Percentiles rank a stretch among this genome's conserved stretches.
Conservation (phyloP, 371 early-diverging fungal genomes). For the Rhizopus arrhizus region DNA sequence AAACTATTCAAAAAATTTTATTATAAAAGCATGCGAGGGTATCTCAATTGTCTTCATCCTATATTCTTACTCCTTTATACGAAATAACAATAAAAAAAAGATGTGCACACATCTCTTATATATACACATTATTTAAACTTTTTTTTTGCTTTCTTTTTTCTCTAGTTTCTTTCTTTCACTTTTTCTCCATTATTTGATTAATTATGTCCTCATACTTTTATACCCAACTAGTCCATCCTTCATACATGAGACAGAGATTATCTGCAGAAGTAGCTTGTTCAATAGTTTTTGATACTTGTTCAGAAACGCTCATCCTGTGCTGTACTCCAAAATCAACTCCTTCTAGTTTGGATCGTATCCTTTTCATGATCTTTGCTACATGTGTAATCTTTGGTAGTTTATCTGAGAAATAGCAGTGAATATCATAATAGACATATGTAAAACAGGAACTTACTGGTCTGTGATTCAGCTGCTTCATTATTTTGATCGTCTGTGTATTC, state of each 20-base stretch:
- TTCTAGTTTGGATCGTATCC: conserved; percentile 70
- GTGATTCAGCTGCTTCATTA: conserved; percentile 2
- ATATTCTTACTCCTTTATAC: too few species aligned
- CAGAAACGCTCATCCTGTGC: conserved; percentile 58
- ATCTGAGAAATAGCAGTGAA: background rate
- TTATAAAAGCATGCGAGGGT: too few species aligned
- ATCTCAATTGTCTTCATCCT: too few species aligned
- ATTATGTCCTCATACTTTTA: conserved; percentile 3
- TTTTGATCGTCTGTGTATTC: conserved; percentile 12
- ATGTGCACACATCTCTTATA: too few species aligned
- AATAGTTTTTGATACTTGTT: conserved; percentile 61
- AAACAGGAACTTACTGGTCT: conserved; percentile 16
- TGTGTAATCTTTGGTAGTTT: conserved; percentile 49
- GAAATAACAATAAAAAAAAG: too few species aligned
- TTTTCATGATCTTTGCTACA: conserved; percentile 61
- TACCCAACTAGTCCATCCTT: conserved; percentile 66
- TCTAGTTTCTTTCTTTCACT: too few species aligned
- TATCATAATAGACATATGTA: background rate
- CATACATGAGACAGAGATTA: conserved; percentile 64
- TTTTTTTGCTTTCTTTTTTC: too few species aligned
- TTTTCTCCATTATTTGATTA: too few species aligned
- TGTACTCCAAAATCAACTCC: conserved; percentile 64
- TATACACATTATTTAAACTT: too few species aligned
- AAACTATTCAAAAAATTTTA: too few species aligned
- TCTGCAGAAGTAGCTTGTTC: conserved; percentile 59